Evolutionary conservation across 2,329 filamentous ascomycete species (phyloP), one percentile per base, ranked within the genome.

Genomic region (Cladobotryum mycophilum): DNA sequence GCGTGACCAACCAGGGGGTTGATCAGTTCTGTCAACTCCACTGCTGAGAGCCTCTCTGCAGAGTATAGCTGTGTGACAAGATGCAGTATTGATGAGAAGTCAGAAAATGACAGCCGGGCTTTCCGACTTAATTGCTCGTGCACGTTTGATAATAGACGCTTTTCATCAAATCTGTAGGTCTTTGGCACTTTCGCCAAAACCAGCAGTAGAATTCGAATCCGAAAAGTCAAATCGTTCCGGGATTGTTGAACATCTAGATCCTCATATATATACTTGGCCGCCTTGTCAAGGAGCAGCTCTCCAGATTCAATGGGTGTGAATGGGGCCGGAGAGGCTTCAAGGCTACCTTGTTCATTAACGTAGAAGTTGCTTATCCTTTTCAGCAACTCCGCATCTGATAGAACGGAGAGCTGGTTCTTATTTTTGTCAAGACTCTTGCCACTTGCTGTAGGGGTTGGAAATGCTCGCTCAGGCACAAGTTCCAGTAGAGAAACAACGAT

Each of bases 1-100:
- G 92, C 77, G 50, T 85, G 79, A 2, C 75, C 74, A 14, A 93
- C 83, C 18, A 97, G 71, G 25, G 80, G 76, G 17, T 81, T 76
- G 5, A 92, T 79, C 8, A 95, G 70, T 49, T 72, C 76, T 49
- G 76, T 85, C 45, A 85, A 63, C 20, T 82, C 76, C n/a, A 68
- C 60, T 5, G 65, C 57, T 7, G 72, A 64, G 41, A 85, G 77
- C 45, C 80, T 76, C 45, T 73, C 70, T n/a, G 72, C 68, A 3
- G 70, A 71, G 59, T 80, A 77, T 15, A 85, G 68, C 53, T 81
- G 78, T 5, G 76, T 79, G 11, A 76, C 72, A 35, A 86, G 73
- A 45, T 79, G 79, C 7, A 82, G 64, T 37, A 81, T 73, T 2
- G 82, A 80, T 4, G 78, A 80, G 56, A 83, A 84, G 15, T 74